phyloP scores from a whole-genome alignment of 148 eudicot species.

The Pharnaceum exiguum region DNA sequence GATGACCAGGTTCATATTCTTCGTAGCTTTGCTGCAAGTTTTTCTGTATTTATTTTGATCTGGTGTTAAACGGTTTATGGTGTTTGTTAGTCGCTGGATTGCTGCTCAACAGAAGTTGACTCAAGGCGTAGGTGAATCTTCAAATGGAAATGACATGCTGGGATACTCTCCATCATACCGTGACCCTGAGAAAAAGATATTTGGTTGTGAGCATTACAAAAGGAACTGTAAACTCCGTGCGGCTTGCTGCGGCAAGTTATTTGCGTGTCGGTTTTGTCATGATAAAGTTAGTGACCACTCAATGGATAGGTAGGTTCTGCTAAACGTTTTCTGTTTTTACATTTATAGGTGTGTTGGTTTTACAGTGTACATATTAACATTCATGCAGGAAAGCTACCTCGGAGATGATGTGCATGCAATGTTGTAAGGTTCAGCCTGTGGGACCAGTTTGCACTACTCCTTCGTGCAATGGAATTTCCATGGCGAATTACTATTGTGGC shows the following conservation, averaged over 20 bases:
- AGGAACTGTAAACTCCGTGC: conserved; percentile 96
- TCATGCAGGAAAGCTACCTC: conserved; percentile 75
- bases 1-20: conserved; percentile 71
- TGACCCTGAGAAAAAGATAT: conserved; percentile 55
- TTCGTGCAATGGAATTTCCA: conserved; percentile 67
- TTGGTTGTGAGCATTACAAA: conserved; percentile 96
- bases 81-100: conserved; percentile 76
- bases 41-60: not conserved
- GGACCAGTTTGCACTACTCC: conserved; percentile 75
- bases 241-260: conserved; percentile 86
- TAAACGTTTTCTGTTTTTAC: not conserved
- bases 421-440: conserved; percentile 80
- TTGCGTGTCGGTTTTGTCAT: conserved; percentile 89
- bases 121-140: conserved; percentile 53
- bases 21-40: not conserved
- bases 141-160: conserved; percentile 44
- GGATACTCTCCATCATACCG: conserved; percentile 74
- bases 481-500: conserved; percentile 86
- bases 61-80: conserved; percentile 7
- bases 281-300: conserved; percentile 97
- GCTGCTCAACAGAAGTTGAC: conserved; percentile 91
- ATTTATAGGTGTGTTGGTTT: not conserved
- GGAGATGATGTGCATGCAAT: conserved; percentile 96
- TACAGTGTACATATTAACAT: conserved; percentile 1
- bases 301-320: conserved; percentile 68